These are phyloP conservation scores for thale cress (Arabidopsis thaliana) DNA, from an alignment of 345 rosid species.

Conservation along the genomic window TAIR10.1 NC_003075.7:12419501-12420000, in stretches of 20 bases:
- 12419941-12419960: constrained; percentile 59
- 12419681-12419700: not conserved
- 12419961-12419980: constrained; percentile 65
- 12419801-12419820: not conserved
- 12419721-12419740: not conserved
- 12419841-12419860: not conserved
- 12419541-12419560: constrained; percentile 37
- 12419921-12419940: constrained; percentile 56
- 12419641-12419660: constrained; percentile 20
- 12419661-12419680: not conserved
- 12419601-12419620: not conserved
- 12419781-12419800: not conserved
- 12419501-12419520: constrained; percentile 89
- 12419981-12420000: constrained; percentile 89
- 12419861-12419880: not conserved
- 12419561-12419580: not conserved
- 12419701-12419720: constrained; percentile 23
- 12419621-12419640: not conserved
- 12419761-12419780: not conserved
- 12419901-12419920: constrained; percentile 49
- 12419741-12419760: not conserved
- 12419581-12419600: constrained; percentile 3
- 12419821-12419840: not conserved
- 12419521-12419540: constrained; percentile 59
- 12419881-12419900: constrained; percentile 46